Conservation (phyloP, 2,329 filamentous ascomycete genomes). For the Cercospora sojina region DNA sequence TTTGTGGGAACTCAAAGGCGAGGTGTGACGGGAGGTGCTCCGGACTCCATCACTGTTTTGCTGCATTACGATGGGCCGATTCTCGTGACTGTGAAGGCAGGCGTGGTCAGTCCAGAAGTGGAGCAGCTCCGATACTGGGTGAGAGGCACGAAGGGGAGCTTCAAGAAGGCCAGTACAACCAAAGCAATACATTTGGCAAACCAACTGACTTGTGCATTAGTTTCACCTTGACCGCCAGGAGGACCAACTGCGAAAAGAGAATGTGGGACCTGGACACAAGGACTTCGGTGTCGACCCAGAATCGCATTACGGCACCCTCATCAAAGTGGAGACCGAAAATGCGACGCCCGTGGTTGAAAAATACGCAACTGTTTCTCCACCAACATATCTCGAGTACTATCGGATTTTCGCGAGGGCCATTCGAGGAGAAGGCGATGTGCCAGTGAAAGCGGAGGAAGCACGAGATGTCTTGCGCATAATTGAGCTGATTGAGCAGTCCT, state of each 20-base stretch:
- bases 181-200: background rate
- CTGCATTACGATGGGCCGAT: constrained; percentile 64
- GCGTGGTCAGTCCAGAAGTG: constrained; percentile 65
- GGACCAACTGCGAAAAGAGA: constrained; percentile 62
- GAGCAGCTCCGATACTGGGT: constrained; percentile 76
- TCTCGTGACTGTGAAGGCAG: constrained; percentile 68
- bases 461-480: constrained; percentile 57
- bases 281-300: constrained; percentile 65
- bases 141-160: constrained; percentile 70
- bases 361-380: constrained; percentile 60
- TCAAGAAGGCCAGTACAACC: constrained; percentile 61
- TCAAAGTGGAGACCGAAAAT: constrained; percentile 49
- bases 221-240: constrained; percentile 71
- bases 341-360: constrained; percentile 47
- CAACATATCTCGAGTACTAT: constrained; percentile 71
- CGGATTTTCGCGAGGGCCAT: constrained; percentile 53
- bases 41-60: constrained; percentile 59
- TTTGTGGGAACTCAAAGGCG: constrained; percentile 69
- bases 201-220: constrained; percentile 27
- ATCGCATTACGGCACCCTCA: constrained; percentile 59
- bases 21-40: constrained; percentile 50
- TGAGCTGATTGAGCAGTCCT: constrained; percentile 57
- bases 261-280: constrained; percentile 59
- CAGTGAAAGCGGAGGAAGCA: constrained; percentile 55
- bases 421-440: constrained; percentile 52